These are phyloP conservation scores for Taphrina sp. DNA, from an alignment of 1,139 yeast species.

Conservation along the genomic window DNA sequence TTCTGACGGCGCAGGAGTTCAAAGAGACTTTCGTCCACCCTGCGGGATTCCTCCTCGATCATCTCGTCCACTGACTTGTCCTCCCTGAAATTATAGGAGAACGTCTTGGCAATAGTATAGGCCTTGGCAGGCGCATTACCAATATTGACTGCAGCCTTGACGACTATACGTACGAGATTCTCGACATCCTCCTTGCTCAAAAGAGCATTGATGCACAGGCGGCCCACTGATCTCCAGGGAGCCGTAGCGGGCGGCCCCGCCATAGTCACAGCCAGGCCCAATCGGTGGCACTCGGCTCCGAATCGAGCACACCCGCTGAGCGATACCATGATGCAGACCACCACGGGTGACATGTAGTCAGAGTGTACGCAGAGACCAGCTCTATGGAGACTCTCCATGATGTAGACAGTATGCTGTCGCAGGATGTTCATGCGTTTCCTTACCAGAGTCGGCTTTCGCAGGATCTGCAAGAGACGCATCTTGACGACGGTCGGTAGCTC, in stretches of 20 bases:
- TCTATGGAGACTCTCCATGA: constrained; percentile 24
- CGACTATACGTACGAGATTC: constrained; percentile 20
- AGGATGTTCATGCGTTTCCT: constrained; percentile 19
- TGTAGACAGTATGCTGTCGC: constrained; percentile 27
- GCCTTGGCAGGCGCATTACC: constrained; percentile 12
- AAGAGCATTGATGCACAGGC: constrained; percentile 31
- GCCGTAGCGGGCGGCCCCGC: constrained; percentile 32
- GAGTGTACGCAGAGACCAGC: constrained; percentile 30
- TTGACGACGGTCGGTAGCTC: constrained; percentile 28
- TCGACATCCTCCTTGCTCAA: constrained; percentile 23
- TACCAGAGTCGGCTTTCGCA: constrained; percentile 13
- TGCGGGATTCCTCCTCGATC: neutral
- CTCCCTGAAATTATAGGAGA: constrained; percentile 9
- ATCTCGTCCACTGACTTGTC: neutral
- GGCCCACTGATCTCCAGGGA: constrained; percentile 29
- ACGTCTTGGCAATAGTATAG: neutral
- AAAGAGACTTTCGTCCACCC: neutral
- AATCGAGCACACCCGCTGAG: constrained; percentile 27
- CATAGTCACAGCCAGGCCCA: constrained; percentile 27
- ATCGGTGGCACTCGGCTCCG: constrained; percentile 24
- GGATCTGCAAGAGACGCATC: constrained; percentile 27
- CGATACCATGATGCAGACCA: constrained; percentile 21
- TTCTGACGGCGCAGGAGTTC: constrained; percentile 7
- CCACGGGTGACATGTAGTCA: constrained; percentile 28
- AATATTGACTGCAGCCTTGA: constrained; percentile 26